A percentile compares a stretch with the other conserved stretches of the same genome.
Conservation (phyloP, 306 rosid species). For the Begonia masoniana region DNA sequence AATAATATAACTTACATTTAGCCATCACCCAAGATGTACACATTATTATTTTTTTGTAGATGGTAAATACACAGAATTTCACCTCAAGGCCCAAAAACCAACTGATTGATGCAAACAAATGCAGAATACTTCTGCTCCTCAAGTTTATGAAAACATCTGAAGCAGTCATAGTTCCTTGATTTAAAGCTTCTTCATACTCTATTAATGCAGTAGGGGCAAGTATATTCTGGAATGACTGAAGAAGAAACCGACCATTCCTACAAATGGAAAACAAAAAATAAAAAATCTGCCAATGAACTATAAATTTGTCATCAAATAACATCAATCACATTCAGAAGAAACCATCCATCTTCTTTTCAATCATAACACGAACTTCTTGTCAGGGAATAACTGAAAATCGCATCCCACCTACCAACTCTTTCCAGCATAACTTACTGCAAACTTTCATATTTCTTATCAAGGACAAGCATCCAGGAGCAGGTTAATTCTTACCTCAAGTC, state of each 20-base stretch:
- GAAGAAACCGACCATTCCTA: slow-evolving; percentile 93
- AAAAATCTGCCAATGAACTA: neutral
- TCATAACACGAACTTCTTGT: no score
- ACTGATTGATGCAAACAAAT: slow-evolving; percentile 82
- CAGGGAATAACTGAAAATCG: no score
- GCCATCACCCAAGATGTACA: slow-evolving; percentile 20
- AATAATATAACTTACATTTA: slow-evolving; percentile 10
- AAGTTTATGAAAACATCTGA: slow-evolving; percentile 75
- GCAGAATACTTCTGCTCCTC: slow-evolving; percentile 89
- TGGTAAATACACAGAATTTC: slow-evolving; percentile 13
- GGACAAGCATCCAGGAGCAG: no score
- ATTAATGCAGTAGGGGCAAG: slow-evolving; percentile 40
- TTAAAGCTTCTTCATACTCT: slow-evolving; percentile 91
- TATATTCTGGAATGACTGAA: slow-evolving; percentile 64
- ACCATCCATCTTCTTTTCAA: no score
- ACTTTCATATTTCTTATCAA: no score
- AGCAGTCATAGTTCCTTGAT: slow-evolving; percentile 81
- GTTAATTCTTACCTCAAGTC: no score
- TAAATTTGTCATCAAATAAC: neutral
- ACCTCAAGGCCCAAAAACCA: slow-evolving; percentile 93
- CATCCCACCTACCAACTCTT: no score
- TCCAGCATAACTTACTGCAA: no score
- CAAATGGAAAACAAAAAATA: slow-evolving; percentile 15
- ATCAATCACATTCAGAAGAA: no score
- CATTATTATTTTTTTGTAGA: neutral